Evolutionary conservation across 78 protist genomes (phyloP).

Genomic region (Planoprotostelium fungivorum): DNA sequence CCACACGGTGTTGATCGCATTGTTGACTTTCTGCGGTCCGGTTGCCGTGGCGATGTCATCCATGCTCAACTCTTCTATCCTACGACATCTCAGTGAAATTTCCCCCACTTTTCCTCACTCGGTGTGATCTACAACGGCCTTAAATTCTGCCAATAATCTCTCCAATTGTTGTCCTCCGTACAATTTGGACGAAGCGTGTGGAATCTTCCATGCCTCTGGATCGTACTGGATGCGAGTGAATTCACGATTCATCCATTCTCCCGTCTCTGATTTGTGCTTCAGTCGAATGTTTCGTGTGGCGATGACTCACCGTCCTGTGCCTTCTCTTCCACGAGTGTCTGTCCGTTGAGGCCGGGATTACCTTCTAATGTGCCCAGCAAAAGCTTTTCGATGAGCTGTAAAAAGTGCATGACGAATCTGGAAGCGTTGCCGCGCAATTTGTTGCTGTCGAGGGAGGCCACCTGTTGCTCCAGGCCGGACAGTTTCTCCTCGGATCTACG

Average conservation of each 20-base stretch:
- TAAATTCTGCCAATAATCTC: conserved; percentile 51
- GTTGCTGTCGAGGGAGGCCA: conserved; percentile 21
- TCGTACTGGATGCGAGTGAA: conserved; percentile 11
- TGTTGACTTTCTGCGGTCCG: conserved; percentile 39
- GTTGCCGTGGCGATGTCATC: conserved; percentile 47
- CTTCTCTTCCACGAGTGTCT: conserved; percentile 57
- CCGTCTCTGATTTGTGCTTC: conserved; percentile 20
- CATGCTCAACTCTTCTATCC: conserved; percentile 13
- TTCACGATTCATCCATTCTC: conserved; percentile 58
- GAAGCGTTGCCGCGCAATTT: conserved; percentile 37
- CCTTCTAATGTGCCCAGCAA: conserved; percentile 60
- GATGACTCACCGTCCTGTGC: conserved; percentile 31
- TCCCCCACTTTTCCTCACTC: background rate
- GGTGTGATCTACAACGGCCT: conserved; percentile 14
- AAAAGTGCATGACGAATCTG: conserved; percentile 51
- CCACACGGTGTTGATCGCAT: conserved; percentile 50
- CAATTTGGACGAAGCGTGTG: conserved; percentile 18
- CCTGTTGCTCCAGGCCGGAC: conserved; percentile 14
- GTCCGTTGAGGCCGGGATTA: conserved; percentile 61
- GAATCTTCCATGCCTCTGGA: conserved; percentile 10
- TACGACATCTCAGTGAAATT: background rate
- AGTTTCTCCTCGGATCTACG: conserved; percentile 20
- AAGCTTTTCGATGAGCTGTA: conserved; percentile 54
- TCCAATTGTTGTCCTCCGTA: conserved; percentile 76
- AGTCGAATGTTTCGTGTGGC: background rate